Conservation (phyloP, 2,329 filamentous ascomycete genomes). For the Alternaria hordeiaustralica region DNA sequence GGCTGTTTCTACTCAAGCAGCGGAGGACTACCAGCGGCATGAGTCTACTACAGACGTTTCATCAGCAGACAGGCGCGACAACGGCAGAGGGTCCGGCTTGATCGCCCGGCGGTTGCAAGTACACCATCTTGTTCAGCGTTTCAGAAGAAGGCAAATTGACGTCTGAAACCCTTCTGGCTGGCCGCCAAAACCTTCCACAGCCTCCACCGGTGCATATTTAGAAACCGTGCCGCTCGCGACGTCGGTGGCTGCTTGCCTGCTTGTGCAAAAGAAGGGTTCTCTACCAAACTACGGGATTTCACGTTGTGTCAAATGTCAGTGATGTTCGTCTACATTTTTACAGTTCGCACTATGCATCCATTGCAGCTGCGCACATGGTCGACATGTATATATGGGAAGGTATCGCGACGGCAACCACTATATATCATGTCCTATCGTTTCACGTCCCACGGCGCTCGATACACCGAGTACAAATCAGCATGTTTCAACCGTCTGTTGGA, state of each 20-base stretch:
- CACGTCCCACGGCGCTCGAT: neutral
- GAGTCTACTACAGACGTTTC: constrained; percentile 18
- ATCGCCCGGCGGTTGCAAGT: constrained; percentile 19
- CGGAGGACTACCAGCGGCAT: neutral
- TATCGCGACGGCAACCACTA: neutral
- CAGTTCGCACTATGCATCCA: neutral
- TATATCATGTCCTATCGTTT: neutral
- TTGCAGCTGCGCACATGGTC: neutral
- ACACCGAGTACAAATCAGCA: neutral
- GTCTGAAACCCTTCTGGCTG: constrained; percentile 38
- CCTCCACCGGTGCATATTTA: constrained; percentile 18
- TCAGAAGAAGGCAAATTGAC: constrained; percentile 31
- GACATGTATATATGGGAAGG: neutral
- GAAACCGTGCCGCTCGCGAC: constrained; percentile 6
- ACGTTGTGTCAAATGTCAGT: constrained; percentile 7
- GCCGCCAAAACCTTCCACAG: constrained; percentile 27
- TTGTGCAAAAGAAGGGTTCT: neutral
- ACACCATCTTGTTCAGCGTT: constrained; percentile 30
- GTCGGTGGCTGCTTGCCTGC: constrained; percentile 1
- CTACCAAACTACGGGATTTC: neutral
- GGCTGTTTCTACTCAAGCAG: neutral
- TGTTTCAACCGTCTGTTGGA: constrained; percentile 11
- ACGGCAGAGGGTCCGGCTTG: constrained; percentile 11
- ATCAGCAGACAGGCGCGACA: constrained; percentile 21
- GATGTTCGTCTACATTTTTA: neutral